phyloP scores from a whole-genome alignment of 2,329 filamentous ascomycete species.

The Ceratocystis papillata region DNA sequence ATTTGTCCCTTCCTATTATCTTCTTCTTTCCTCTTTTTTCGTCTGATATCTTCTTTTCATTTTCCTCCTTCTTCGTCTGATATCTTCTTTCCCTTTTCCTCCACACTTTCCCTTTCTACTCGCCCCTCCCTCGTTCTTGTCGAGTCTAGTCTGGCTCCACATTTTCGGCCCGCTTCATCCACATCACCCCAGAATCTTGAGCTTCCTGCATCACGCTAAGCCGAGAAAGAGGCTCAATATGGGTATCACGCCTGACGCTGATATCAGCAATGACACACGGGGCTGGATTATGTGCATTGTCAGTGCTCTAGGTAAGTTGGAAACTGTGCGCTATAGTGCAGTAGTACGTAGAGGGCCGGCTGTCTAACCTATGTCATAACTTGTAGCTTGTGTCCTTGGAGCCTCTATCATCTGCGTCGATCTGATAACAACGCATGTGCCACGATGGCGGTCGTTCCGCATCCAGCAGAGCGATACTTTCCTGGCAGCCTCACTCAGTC shows the following conservation, averaged over 20 bases:
- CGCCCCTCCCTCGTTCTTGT: background rate
- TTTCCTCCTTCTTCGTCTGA: background rate
- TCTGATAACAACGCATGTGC: slow-evolving; percentile 59
- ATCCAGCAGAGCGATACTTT: slow-evolving; percentile 87
- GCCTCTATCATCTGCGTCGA: slow-evolving; percentile 83
- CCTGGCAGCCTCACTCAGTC: slow-evolving; percentile 72
- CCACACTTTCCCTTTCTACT: background rate
- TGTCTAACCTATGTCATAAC: slow-evolving; percentile 6
- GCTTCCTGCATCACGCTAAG: background rate
- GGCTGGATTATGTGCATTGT: slow-evolving; percentile 90
- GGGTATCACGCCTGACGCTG: slow-evolving; percentile 11
- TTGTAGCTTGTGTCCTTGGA: slow-evolving; percentile 55
- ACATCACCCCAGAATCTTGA: background rate
- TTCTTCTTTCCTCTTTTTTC: background rate
- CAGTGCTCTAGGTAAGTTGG: slow-evolving; percentile 55
- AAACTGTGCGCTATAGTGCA: too few relatives aligned
- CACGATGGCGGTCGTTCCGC: slow-evolving; percentile 64
- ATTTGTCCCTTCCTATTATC: background rate
- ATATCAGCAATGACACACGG: slow-evolving; percentile 66
- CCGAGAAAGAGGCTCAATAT: background rate
- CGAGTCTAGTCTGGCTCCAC: background rate
- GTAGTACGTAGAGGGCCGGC: background rate
- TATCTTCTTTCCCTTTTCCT: background rate
- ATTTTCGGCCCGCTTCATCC: background rate
- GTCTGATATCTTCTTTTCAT: background rate